Base-by-base conservation (phyloP, 495 filamentous ascomycete genomes). In the Xylaria sp. region DNA sequence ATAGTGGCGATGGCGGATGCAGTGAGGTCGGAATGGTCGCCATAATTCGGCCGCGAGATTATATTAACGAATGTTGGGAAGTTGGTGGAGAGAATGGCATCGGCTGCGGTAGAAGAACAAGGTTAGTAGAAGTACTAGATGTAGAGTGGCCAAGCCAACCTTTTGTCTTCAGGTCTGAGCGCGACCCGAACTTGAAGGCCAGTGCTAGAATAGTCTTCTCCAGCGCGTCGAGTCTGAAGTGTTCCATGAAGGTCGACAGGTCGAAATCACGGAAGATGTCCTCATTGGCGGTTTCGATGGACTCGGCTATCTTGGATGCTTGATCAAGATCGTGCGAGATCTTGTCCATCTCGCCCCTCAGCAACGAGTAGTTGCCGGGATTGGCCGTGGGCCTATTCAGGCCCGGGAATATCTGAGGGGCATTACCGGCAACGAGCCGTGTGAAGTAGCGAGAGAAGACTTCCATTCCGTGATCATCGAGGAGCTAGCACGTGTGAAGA, bases 401-500 rank as follows among this genome's bases (percentile, higher is more conserved):
- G 44, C 90, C 87, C 8, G 93, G 90, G 77, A 97, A 98, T 65
- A 98, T 94, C 73, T 93, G 91, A 62, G 90, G 85, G 70, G 93
- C 91, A 87, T 97, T 97, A 77, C 88, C 88, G 79, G 88, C 90
- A 67, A 98, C 87, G 76, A 97, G 86, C 78, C 94, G 93, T 79
- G 92, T 90, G 82, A 97, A 97, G 81, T 95, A 97, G 84, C 92
- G 97, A 44, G 91, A 88, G 81, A 92, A 97, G 74, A 96, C 93
- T 85, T 97, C 95, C 94, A 97, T 97, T 78, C 93, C 93, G 95
- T 96, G 89, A 72, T 94, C 93, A 87, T 96, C 91, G 78, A 97
- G 90, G 74, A 98, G 88, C 94, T 97, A 74, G 33, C 46, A 69
- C 59, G 9, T 40, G 11, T 29, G 64, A 21, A 72, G 72, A 80